Base-by-base conservation (phyloP, 164 flowering plant species). In the Vitis riparia region DNA sequence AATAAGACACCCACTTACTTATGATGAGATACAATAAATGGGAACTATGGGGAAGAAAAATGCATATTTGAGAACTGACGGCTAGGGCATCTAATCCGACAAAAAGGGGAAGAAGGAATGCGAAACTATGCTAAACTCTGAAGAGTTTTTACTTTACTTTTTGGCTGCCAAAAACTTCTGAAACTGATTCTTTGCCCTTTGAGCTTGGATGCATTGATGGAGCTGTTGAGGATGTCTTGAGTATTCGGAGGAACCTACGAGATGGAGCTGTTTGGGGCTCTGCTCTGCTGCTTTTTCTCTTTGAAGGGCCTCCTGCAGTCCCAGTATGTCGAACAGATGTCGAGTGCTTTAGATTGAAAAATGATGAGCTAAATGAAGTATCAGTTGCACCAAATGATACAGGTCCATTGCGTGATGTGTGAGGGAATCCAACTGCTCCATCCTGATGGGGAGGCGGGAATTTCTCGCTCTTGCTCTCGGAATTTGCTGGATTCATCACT, bases 401-500 rank as follows among this genome's bases (percentile, higher is more conserved):
- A 8, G 83, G 84, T 11, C 84, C 89, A 72, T 87, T 78, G 23
- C 75, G 81, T 51, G 93, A 83, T 65, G 81, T 50, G 27, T 88
- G 68, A 29, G 84, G 90, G 68, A 83, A 78, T 50, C 92, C 94
- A 17, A 86, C 86, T 5, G 88, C 83, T 70, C 87, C 98, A 73
- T 91, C 98, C 68, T 91, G 91, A 79, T 93, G 95, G 3, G 98
- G 98, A 15, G 98, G 98, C 1, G 98, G 98, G 71, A 93, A 93
- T 76, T 91, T 93, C 83, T 93, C 97, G 23, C 98, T 93, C 86
- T 91, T 93, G 88, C 93, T 93, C 77, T 82, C 89, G 9, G 85
- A 83, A 81, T 90, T 89, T 67, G 84, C 70, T 66, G 87, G 91
- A 8, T 86, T 73, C 62, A 81, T 70, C 12, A 81, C 62, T 82